These are phyloP conservation scores for Apiotrichum laibachii DNA, from an alignment of 1,284 basidiomycete species.

Conservation along the genomic window DNA sequence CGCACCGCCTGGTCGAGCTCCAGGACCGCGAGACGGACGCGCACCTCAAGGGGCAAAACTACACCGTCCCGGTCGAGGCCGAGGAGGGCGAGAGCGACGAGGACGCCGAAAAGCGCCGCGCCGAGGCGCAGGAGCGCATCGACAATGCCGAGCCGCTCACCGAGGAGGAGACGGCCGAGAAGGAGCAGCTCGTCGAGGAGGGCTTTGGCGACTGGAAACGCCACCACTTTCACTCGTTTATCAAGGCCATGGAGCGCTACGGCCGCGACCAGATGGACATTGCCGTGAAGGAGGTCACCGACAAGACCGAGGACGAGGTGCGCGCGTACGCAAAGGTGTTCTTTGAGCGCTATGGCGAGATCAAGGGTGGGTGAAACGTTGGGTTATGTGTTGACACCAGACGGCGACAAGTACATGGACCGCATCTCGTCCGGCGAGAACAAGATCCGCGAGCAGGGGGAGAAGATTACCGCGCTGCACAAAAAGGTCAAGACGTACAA, in stretches of 20 bases:
- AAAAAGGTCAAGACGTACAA: constrained; percentile 77
- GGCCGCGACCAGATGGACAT: constrained; percentile 76
- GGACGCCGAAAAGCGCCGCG: constrained; percentile 76
- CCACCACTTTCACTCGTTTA: constrained; percentile 89
- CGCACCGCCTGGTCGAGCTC: constrained; percentile 72
- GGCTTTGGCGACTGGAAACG: constrained; percentile 90
- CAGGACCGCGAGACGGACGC: constrained; percentile 85
- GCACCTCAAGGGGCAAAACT: constrained; percentile 67
- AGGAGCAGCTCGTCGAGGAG: constrained; percentile 71
- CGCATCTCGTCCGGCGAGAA: constrained; percentile 80
- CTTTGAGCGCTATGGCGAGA: constrained; percentile 82
- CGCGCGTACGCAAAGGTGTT: constrained; percentile 80
- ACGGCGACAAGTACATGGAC: constrained; percentile 74
- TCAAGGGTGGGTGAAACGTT: constrained; percentile 60
- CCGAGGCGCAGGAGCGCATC: constrained; percentile 79
- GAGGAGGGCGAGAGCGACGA: constrained; percentile 72
- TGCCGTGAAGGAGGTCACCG: constrained; percentile 72
- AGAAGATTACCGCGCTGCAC: constrained; percentile 81
- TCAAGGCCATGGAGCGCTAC: constrained; percentile 77
- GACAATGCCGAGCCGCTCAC: constrained; percentile 81
- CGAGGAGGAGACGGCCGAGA: constrained; percentile 75
- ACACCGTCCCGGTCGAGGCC: constrained; percentile 68
- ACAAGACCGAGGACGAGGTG: constrained; percentile 80
- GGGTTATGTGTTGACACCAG: constrained; percentile 38
- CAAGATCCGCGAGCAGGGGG: constrained; percentile 61